Evolutionary conservation across 2,329 filamentous ascomycete genomes (phyloP).

Genomic region (Fusarium newnesense): DNA sequence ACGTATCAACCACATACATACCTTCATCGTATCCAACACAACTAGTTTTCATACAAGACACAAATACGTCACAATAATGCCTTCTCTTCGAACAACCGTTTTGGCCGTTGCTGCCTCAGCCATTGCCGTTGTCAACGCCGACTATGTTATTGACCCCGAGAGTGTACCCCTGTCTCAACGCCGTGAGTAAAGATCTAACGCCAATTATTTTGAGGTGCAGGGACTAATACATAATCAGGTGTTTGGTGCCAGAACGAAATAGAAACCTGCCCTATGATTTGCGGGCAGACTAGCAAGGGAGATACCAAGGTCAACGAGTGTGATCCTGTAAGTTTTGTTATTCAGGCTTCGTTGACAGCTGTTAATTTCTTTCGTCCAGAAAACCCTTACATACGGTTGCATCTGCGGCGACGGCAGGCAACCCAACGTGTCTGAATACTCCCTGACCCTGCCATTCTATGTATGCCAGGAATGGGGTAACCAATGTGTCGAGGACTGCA

Average conservation of each 20-base stretch:
- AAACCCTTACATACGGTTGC: slow-evolving; percentile 74
- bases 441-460: slow-evolving; percentile 81
- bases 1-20: slow-evolving; percentile 13
- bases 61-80: slow-evolving; percentile 56
- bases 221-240: slow-evolving; percentile 52
- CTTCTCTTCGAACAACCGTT: slow-evolving; percentile 62
- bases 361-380: slow-evolving; percentile 48
- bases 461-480: slow-evolving; percentile 77
- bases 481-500: slow-evolving; percentile 72
- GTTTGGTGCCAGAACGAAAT: slow-evolving; percentile 74
- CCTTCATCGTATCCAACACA: slow-evolving; percentile 9
- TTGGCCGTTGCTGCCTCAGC: slow-evolving; percentile 65
- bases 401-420: slow-evolving; percentile 73
- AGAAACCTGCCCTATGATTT: slow-evolving; percentile 76
- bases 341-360: slow-evolving; percentile 25
- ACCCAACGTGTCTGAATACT: slow-evolving; percentile 81
- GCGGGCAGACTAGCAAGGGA: slow-evolving; percentile 66
- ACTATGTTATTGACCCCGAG: slow-evolving; percentile 71
- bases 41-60: slow-evolving; percentile 1
- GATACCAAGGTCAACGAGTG: slow-evolving; percentile 72
- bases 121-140: slow-evolving; percentile 62
- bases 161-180: slow-evolving; percentile 64
- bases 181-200: slow-evolving; percentile 55
- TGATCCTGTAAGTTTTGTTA: slow-evolving; percentile 63
- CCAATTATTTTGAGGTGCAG: neutral